phyloP scores from a whole-genome alignment of 192 early-diverging fungal species.

The Podochytrium sp. region DNA sequence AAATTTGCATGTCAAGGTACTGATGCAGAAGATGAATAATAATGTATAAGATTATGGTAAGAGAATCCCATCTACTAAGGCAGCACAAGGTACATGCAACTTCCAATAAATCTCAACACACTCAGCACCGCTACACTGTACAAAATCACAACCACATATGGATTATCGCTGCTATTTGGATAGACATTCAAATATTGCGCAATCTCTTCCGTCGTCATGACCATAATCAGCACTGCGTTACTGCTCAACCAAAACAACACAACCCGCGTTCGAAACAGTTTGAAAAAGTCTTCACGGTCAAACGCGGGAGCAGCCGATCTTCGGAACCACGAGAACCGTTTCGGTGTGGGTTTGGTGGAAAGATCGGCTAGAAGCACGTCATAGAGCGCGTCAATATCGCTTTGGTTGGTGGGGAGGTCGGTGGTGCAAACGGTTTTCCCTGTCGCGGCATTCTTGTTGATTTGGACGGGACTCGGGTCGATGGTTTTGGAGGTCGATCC shows the following conservation, averaged over 20 bases:
- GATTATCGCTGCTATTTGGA: slow-evolving; percentile 13
- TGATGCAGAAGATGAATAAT: too few species aligned
- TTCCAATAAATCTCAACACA: slow-evolving; percentile 75
- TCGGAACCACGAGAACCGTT: not conserved
- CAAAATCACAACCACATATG: slow-evolving; percentile 33
- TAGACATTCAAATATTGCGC: slow-evolving; percentile 8
- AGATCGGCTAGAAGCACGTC: slow-evolving; percentile 40
- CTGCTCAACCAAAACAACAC: slow-evolving; percentile 51
- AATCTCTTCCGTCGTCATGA: slow-evolving; percentile 42
- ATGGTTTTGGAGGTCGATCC: slow-evolving; percentile 38
- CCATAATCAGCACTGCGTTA: slow-evolving; percentile 47
- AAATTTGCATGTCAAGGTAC: too few species aligned
- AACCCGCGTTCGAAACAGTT: slow-evolving; percentile 53
- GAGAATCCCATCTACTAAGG: not conserved
- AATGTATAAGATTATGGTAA: not conserved
- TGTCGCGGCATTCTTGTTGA: slow-evolving; percentile 21
- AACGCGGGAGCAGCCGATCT: not conserved
- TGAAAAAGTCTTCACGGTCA: slow-evolving; percentile 53
- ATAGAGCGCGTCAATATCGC: slow-evolving; percentile 52
- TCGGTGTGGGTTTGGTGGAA: not conserved
- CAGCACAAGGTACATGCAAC: slow-evolving; percentile 4
- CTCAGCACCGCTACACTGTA: slow-evolving; percentile 78
- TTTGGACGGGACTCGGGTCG: slow-evolving; percentile 40
- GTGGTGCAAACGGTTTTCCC: slow-evolving; percentile 40
- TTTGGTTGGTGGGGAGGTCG: slow-evolving; percentile 50